Conservation (phyloP, 495 filamentous ascomycete species). For the Cetradonia linearis region DNA sequence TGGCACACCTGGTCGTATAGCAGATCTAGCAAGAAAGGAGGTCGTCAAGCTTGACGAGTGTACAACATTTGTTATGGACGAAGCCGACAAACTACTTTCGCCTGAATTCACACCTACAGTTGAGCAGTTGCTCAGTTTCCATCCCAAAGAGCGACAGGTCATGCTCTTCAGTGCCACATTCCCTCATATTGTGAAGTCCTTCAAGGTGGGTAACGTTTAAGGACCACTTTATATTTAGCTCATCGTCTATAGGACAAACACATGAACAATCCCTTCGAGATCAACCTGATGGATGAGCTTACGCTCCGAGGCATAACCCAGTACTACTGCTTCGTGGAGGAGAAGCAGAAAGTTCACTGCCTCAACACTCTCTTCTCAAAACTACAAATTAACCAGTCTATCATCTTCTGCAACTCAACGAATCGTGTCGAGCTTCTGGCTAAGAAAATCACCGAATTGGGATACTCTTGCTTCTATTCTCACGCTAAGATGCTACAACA, state of each 20-base stretch:
- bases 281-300: conserved; percentile 99
- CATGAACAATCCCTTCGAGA: conserved; percentile 91
- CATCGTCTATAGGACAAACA: conserved; percentile 61
- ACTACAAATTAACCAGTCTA: conserved; percentile 99
- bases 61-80: conserved; percentile 97
- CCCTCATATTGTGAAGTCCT: conserved; percentile 87
- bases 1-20: conserved; percentile 89
- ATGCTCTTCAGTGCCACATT: conserved; percentile 99
- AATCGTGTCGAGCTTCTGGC: conserved; percentile 94
- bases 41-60: conserved; percentile 95
- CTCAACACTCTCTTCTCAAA: conserved; percentile 98
- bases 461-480: conserved; percentile 99
- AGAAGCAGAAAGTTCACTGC: conserved; percentile 99
- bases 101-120: conserved; percentile 95
- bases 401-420: conserved; percentile 99
- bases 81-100: conserved; percentile 94
- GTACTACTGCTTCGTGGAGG: conserved; percentile 98
- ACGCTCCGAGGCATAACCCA: conserved; percentile 96
- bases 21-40: conserved; percentile 87
- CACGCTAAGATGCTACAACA: conserved; percentile 98
- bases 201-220: conserved; percentile 50
- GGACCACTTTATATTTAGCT: conserved; percentile 8
- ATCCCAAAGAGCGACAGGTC: conserved; percentile 91
- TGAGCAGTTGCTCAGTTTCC: conserved; percentile 85
- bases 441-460: conserved; percentile 98